Base-by-base conservation (phyloP, 75 land plant genomes). In the Ceratopteris richardii region DNA sequence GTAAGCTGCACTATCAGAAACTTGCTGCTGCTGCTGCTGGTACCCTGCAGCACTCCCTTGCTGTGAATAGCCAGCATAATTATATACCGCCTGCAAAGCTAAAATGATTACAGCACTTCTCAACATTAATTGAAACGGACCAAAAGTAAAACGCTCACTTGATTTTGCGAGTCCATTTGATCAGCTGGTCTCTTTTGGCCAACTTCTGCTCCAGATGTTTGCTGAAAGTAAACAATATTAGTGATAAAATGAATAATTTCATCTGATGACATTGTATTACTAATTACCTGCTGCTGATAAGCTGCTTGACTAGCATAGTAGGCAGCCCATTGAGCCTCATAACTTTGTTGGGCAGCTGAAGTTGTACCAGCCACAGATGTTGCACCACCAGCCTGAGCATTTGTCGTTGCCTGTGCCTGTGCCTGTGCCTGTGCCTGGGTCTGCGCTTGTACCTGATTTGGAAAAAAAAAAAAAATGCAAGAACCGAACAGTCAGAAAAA, bases 241-340 rank as follows among this genome's bases (percentile, higher is more conserved):
- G 54, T 22, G 1, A 6, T 26, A 2, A 21, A 52, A 18, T 14
- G 4, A 4, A 46, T 21, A 46, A 40, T 9, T 14, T 10, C 9
- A 40, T 9, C 42, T 40, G n/a, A n/a, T n/a, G n/a, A n/a, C n/a
- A n/a, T n/a, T n/a, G n/a, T n/a, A n/a, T n/a, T n/a, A n/a, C n/a
- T n/a, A n/a, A n/a, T n/a, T n/a, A n/a, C 42, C n/a, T 17, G 28
- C 36, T 65, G 67, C 17, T 66, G 69, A 48, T 66, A 60, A 44
- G 69, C 69, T 23, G 69, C 69, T 31, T 66, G 69, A 27, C 54
- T 60, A 26, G 69, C 69, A 66, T 66, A 66, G 43, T 66, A 66
- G 5, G 69, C 69, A 44, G 69, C 69, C 69, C 69, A 66, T 40
- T 66, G 69, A 44, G 69, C 69, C 39, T 66, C 69, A 18, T 56